Evolutionary conservation across 2,329 filamentous ascomycete genomes (phyloP).

Genomic region (Fusarium cicatricum): DNA sequence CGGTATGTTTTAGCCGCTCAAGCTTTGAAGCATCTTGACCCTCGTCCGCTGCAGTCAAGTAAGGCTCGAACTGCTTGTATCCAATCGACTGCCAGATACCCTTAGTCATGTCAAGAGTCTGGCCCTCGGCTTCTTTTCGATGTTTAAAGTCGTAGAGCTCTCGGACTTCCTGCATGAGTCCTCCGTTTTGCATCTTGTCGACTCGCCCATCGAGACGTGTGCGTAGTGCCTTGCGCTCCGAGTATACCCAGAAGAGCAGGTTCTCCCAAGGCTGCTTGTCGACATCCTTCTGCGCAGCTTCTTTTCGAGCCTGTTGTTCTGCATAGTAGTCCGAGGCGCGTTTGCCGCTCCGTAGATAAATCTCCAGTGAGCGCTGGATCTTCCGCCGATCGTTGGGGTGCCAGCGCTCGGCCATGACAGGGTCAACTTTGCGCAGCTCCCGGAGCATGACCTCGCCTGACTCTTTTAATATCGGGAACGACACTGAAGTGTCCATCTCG

Average conservation of each 20-base stretch:
- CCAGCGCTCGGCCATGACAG: conserved; percentile 88
- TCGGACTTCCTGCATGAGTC: conserved; percentile 59
- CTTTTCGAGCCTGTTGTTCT: conserved; percentile 67
- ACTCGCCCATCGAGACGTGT: conserved; percentile 79
- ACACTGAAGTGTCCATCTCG: conserved; percentile 45
- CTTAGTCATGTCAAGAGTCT: conserved; percentile 72
- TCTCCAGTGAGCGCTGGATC: conserved; percentile 88
- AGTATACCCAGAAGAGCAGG: conserved; percentile 88
- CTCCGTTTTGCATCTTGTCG: conserved; percentile 78
- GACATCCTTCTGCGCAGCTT: conserved; percentile 37
- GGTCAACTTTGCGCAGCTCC: conserved; percentile 82
- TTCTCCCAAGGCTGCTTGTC: conserved; percentile 57
- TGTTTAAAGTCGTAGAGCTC: conserved; percentile 55
- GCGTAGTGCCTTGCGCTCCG: conserved; percentile 72
- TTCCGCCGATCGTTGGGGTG: conserved; percentile 93
- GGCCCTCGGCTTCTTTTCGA: conserved; percentile 52
- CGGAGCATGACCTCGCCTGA: conserved; percentile 76
- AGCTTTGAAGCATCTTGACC: conserved; percentile 50
- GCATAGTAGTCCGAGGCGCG: conserved; percentile 87
- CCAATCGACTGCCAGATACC: conserved; percentile 98
- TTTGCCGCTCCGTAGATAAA: conserved; percentile 83
- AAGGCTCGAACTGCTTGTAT: conserved; percentile 88
- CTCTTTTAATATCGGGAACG: conserved; percentile 76
- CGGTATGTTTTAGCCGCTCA: conserved; percentile 62
- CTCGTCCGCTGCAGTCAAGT: conserved; percentile 60